Conservation (phyloP, 2,329 filamentous ascomycete species). For the Colletotrichum theobromicola region DNA sequence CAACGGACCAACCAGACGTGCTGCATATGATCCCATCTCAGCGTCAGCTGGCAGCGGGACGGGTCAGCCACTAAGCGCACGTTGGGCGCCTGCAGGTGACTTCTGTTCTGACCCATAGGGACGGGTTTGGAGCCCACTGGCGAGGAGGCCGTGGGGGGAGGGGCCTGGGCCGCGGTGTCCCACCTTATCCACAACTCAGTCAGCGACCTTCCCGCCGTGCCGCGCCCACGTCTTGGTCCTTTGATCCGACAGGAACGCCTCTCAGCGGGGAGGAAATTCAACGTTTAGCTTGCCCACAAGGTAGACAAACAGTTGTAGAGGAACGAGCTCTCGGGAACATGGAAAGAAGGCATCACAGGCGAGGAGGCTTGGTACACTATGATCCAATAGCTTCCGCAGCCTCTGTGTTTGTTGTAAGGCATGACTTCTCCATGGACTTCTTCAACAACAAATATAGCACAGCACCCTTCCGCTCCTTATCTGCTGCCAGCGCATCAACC, state of each 20-base stretch:
- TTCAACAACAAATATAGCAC: neutral
- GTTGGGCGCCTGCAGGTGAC: neutral
- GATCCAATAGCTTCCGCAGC: neutral
- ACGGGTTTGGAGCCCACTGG: neutral
- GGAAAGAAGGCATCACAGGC: neutral
- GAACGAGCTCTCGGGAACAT: neutral
- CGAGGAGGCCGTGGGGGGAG: neutral
- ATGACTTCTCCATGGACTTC: neutral
- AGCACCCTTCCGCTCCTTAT: neutral
- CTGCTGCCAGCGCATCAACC: neutral
- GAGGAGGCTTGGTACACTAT: neutral
- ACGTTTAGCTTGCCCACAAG: too few species aligned
- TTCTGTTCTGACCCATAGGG: neutral
- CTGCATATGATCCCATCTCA: neutral
- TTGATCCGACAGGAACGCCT: conserved; percentile 4
- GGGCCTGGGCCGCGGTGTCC: neutral
- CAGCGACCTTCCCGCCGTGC: neutral
- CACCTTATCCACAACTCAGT: neutral
- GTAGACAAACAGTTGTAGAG: neutral
- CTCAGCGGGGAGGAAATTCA: neutral
- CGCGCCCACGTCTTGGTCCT: neutral
- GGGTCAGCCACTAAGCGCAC: neutral
- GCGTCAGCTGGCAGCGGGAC: neutral
- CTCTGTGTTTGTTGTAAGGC: neutral
- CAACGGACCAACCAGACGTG: neutral